A percentile compares a stretch with the other conserved stretches of the same genome.
Conservation (phyloP, 2,329 filamentous ascomycete species). For the Zasmidium angulare region DNA sequence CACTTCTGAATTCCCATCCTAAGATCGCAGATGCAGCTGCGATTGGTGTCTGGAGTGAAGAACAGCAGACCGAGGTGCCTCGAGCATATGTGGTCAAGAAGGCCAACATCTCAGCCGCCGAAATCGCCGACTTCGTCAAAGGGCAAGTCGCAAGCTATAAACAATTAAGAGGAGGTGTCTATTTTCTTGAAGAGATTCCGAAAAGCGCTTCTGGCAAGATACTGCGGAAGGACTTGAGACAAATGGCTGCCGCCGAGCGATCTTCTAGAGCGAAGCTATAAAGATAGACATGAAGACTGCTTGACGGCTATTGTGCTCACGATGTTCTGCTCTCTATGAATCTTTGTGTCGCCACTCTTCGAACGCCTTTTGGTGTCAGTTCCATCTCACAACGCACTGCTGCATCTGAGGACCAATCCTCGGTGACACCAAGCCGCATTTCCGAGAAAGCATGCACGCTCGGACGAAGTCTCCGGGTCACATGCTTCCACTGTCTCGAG, state of each 20-base stretch:
- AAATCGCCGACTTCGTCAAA: constrained; percentile 59
- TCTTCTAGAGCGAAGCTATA: neutral
- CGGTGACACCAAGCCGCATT: neutral
- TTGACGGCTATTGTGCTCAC: too few species aligned
- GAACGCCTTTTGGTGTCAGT: neutral
- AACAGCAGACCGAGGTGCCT: constrained; percentile 55
- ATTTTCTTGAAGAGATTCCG: constrained; percentile 57
- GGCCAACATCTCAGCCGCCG: constrained; percentile 34
- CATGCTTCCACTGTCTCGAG: neutral
- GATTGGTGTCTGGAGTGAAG: constrained; percentile 64
- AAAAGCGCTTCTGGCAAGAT: constrained; percentile 66
- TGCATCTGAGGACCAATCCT: neutral
- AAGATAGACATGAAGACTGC: neutral
- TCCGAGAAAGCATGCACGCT: neutral
- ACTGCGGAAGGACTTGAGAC: constrained; percentile 39
- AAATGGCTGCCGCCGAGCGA: neutral
- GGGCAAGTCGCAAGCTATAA: constrained; percentile 61
- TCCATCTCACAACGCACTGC: neutral
- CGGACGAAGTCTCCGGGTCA: neutral
- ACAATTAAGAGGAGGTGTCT: constrained; percentile 60
- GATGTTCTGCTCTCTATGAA: too few species aligned
- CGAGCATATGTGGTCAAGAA: constrained; percentile 59
- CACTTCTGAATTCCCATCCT: constrained; percentile 51
- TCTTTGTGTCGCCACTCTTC: too few species aligned
- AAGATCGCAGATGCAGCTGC: constrained; percentile 74